A percentile compares a stretch with the other conserved stretches of the same genome.
phyloP scores from a whole-genome alignment of 78 protist species.

The Chrysochromulina parva region DNA sequence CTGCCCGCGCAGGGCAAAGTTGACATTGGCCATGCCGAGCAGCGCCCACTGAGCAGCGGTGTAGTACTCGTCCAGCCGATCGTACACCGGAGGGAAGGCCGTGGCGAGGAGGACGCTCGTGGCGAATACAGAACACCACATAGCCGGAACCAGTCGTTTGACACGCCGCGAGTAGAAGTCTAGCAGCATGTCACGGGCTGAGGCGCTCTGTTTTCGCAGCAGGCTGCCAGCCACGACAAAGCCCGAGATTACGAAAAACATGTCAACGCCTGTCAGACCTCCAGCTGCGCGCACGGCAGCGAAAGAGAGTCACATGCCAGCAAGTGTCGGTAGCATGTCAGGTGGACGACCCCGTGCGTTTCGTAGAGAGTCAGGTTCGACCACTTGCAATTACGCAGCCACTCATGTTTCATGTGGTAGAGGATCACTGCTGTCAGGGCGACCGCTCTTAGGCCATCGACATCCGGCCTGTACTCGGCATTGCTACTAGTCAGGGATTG shows the following conservation, averaged over 20 bases:
- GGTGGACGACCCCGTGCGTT: no score
- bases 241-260: constrained; percentile 6
- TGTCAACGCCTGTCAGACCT: neutral
- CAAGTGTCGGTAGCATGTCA: no score
- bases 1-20: neutral
- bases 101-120: neutral
- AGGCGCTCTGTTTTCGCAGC: neutral
- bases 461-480: neutral
- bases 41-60: no score
- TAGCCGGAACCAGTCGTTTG: neutral
- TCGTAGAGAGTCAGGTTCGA: no score
- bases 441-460: neutral
- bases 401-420: neutral
- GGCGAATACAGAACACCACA: no score
- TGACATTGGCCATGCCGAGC: neutral
- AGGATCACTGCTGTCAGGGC: neutral
- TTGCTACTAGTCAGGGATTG: no score
- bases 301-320: no score
- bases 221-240: neutral
- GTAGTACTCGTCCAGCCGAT: no score
- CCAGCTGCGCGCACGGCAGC: neutral
- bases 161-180: neutral
- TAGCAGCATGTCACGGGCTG: neutral
- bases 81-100: neutral
- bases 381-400: neutral